Base-by-base conservation (phyloP, 2,329 filamentous ascomycete species). In the Penicillium sp. region DNA sequence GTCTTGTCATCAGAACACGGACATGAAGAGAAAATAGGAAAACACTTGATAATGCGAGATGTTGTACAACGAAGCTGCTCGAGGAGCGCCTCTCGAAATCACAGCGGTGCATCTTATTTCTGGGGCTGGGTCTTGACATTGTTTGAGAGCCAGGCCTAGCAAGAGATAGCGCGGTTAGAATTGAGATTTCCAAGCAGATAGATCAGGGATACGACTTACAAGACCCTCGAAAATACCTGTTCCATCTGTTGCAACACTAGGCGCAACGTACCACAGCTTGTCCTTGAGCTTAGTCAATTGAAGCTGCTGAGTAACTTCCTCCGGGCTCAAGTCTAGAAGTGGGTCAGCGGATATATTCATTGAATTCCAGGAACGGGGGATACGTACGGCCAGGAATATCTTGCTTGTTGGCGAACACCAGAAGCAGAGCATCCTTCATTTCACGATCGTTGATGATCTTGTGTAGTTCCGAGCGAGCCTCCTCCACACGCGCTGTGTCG, bases 361-460 rank as follows among this genome's bases (percentile, higher is more conserved):
- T 33, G 19, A 33, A 49, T 41, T 19, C 1, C 31, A 45, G 42
- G 23, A 35, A 44, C 50, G 12, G 54, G 43, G 48, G 15, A 55
- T 36, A 77, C 82, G 57, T 78, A 90, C 91, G 87, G 73, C 91
- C 90, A 58, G 85, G 82, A 68, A 97, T 82, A 86, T 99, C 94
- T 80, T 97, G 94, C 86, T 99, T 99, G 83, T 99, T 99, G 72
- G 94, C 94, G 77, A 99, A 97, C 42, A 99, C 93, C 60, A 97
- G 81, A 68, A 99, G 81, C 68, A 97, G 82, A 61, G 92, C 93
- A 73, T 97, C 93, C 80, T 94, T 93, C 87, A 97, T 93, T 83
- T 99, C 94, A 64, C 93, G 88, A 76, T 97, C 94, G 78, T 96
- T 94, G 80, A 97, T 91, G 79, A 97, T 97, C 73, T 93, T 90